Evolutionary conservation across 2,329 filamentous ascomycete genomes (phyloP).

Genomic region (Bipolaris bicolor): DNA sequence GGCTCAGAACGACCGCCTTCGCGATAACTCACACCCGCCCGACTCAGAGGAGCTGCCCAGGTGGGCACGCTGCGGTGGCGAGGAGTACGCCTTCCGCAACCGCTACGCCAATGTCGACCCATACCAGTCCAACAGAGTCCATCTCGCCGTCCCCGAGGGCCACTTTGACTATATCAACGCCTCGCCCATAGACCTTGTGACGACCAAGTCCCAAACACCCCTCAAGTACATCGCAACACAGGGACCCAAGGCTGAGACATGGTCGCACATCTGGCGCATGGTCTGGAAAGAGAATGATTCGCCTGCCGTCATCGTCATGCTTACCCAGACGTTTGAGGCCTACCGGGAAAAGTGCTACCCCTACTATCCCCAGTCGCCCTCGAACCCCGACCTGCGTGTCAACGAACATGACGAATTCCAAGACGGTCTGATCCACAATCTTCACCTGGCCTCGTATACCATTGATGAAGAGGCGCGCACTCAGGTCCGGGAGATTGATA

Average conservation of each 20-base stretch:
- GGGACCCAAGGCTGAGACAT: slow-evolving; percentile 78
- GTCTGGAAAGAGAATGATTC: slow-evolving; percentile 78
- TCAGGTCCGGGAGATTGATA: slow-evolving; percentile 74
- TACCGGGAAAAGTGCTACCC: slow-evolving; percentile 82
- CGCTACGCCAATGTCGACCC: slow-evolving; percentile 90
- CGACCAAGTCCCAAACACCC: slow-evolving; percentile 48
- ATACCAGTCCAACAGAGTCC: slow-evolving; percentile 85
- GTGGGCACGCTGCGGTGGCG: slow-evolving; percentile 65
- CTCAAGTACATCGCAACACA: slow-evolving; percentile 88
- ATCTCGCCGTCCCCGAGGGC: slow-evolving; percentile 75
- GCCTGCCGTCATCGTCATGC: slow-evolving; percentile 84
- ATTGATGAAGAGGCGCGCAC: slow-evolving; percentile 64
- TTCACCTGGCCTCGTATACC: slow-evolving; percentile 65
- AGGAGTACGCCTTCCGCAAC: slow-evolving; percentile 69
- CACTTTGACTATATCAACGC: slow-evolving; percentile 61
- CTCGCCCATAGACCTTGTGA: slow-evolving; percentile 53
- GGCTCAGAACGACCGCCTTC: slow-evolving; percentile 62
- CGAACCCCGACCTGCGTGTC: slow-evolving; percentile 55
- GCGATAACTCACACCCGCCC: slow-evolving; percentile 49
- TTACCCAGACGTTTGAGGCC: slow-evolving; percentile 85
- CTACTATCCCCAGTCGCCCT: slow-evolving; percentile 71
- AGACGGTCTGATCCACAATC: slow-evolving; percentile 69
- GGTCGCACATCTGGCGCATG: slow-evolving; percentile 94
- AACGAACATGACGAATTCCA: slow-evolving; percentile 70
- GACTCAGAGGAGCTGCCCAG: slow-evolving; percentile 54